These are phyloP conservation scores for Casuarina equisetifolia DNA, from an alignment of 306 rosid genomes.

Conservation along the genomic window DNA sequence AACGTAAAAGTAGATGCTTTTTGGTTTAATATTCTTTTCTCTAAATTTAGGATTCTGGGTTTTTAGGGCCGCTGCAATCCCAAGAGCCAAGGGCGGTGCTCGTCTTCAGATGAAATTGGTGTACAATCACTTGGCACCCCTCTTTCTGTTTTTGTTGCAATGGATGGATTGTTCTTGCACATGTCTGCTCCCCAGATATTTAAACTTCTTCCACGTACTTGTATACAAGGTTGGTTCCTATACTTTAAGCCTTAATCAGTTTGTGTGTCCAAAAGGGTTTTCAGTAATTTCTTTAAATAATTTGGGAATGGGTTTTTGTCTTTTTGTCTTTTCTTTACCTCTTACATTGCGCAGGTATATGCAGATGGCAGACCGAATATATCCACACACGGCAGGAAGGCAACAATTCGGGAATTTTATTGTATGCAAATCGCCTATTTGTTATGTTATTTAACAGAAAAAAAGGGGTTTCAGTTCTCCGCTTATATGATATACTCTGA, in stretches of 20 bases:
- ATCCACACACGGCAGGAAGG: conserved; percentile 83
- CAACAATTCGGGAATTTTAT: conserved; percentile 80
- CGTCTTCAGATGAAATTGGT: conserved; percentile 89
- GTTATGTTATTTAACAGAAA: background rate
- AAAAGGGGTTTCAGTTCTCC: conserved; percentile 4
- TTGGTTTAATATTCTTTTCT: background rate
- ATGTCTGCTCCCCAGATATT: conserved; percentile 72
- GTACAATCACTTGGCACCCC: conserved; percentile 80
- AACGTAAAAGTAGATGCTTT: background rate
- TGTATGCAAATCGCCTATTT: conserved; percentile 48
- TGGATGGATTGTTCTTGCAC: conserved; percentile 94
- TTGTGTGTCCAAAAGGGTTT: conserved; percentile 17
- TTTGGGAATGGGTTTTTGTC: conserved; percentile 20
- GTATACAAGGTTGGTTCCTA: conserved; percentile 68
- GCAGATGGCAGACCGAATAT: conserved; percentile 70
- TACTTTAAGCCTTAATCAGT: conserved; percentile 9
- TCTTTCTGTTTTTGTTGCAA: conserved; percentile 72
- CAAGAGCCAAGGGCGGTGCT: conserved; percentile 77
- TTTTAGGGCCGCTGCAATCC: conserved; percentile 91
- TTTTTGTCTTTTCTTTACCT: conserved; percentile 1
- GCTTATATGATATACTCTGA: conserved; percentile 27
- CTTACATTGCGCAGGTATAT: conserved; percentile 54
- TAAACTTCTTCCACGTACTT: conserved; percentile 75
- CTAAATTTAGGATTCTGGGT: conserved; percentile 38
- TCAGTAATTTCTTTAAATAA: background rate